A percentile compares a stretch with the other conserved stretches of the same genome.
Evolutionary conservation across 2,329 filamentous ascomycete genomes (phyloP).

Genomic region (Fusarium tricinctum): DNA sequence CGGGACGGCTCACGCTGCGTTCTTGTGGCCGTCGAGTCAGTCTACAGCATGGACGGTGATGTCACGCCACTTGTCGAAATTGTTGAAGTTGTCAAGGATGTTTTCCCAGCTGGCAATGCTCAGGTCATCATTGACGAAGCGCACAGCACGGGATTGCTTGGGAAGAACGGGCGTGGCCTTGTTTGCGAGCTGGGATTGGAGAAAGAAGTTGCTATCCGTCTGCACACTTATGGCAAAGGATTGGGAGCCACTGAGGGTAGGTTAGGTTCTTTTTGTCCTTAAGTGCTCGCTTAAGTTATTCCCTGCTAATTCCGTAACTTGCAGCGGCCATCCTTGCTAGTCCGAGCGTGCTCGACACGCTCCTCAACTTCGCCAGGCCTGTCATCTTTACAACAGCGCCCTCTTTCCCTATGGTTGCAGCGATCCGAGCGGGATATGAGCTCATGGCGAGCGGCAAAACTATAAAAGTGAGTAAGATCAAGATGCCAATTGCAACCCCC

Average conservation of each 20-base stretch:
- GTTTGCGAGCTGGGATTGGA: neutral
- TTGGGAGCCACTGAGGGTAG: neutral
- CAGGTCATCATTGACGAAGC: too few relatives aligned
- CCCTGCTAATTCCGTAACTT: neutral
- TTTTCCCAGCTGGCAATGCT: too few relatives aligned
- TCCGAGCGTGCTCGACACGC: neutral
- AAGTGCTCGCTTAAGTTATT: neutral
- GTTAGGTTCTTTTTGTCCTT: neutral
- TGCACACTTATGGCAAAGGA: constrained; percentile 1
- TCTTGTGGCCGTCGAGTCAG: too few relatives aligned
- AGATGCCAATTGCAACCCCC: too few relatives aligned
- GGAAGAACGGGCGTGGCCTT: too few relatives aligned
- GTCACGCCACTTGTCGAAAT: too few relatives aligned
- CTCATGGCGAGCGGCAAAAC: neutral
- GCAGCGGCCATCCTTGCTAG: constrained; percentile 3
- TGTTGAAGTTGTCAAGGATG: too few relatives aligned
- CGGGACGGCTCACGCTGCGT: too few relatives aligned
- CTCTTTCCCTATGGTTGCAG: neutral
- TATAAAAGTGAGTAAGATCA: too few relatives aligned
- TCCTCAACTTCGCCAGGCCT: constrained; percentile 3
- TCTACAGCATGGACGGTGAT: too few relatives aligned
- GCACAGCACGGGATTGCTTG: too few relatives aligned
- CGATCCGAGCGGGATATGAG: neutral
- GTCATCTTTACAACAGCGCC: constrained; percentile 1
- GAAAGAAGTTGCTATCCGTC: neutral